These are phyloP conservation scores for Leptographium wingfieldii DNA, from an alignment of 2,329 filamentous ascomycete genomes.

Conservation along the genomic window DNA sequence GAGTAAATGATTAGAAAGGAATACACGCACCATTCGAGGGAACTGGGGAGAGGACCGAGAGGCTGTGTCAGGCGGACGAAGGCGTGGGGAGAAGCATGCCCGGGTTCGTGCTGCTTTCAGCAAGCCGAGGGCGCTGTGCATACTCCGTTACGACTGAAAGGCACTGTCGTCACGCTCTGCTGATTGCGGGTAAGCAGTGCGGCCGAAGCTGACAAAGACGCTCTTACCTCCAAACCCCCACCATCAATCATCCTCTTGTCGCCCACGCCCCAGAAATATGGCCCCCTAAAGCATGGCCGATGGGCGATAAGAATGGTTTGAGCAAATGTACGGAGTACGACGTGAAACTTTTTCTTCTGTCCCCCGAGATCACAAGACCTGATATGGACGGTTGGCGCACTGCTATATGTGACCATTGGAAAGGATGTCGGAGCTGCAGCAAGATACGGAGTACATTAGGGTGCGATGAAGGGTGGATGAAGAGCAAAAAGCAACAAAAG, in stretches of 20 bases:
- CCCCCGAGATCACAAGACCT: background rate
- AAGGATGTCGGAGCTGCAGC: background rate
- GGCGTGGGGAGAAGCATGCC: background rate
- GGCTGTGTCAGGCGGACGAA: background rate
- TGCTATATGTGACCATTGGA: background rate
- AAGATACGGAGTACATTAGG: background rate
- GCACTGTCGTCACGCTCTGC: no score
- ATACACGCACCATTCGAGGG: background rate
- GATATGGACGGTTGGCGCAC: background rate
- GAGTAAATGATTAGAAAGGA: background rate
- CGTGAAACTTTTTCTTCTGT: no score
- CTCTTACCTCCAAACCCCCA: background rate
- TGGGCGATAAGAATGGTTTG: no score
- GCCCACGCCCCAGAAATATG: background rate
- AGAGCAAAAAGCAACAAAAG: no score
- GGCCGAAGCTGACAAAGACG: no score
- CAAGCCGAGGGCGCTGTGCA: background rate
- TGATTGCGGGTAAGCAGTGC: no score
- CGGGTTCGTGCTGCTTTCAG: background rate
- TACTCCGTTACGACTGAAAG: no score
- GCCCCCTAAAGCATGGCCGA: background rate
- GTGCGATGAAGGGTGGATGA: no score
- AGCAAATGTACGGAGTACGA: no score
- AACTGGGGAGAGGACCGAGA: background rate
- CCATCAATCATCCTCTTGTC: background rate